Evolutionary conservation across 106 monocot genomes (phyloP).

Genomic region (Dendrobium catenatum): DNA sequence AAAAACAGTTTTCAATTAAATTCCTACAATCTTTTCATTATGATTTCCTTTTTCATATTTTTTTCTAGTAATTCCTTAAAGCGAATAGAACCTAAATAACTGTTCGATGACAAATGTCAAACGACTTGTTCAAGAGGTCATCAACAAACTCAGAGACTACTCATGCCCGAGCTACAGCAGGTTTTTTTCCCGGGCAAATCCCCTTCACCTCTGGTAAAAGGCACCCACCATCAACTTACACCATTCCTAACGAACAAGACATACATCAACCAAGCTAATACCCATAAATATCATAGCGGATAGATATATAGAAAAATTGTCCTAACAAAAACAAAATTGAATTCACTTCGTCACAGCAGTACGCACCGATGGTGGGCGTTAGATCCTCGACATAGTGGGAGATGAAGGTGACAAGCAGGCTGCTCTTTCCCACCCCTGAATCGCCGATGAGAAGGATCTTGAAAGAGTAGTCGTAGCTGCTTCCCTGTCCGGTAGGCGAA

Average conservation of each 20-base stretch:
- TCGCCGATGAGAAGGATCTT: conserved; percentile 63
- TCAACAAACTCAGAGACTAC: not conserved
- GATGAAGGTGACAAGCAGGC: conserved; percentile 50
- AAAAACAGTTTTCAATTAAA: not conserved
- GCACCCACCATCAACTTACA: too few relatives aligned
- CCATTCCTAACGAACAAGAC: not conserved
- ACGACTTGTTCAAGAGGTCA: not conserved
- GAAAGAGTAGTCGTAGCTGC: conserved; percentile 40
- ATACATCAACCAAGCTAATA: not conserved
- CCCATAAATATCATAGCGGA: not conserved
- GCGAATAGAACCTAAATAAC: not conserved
- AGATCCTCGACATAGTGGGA: conserved; percentile 21
- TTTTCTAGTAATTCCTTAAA: not conserved
- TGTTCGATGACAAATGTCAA: not conserved
- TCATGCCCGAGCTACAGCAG: not conserved
- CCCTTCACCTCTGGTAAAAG: not conserved
- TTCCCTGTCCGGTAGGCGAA: conserved; percentile 11
- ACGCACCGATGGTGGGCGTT: conserved; percentile 2
- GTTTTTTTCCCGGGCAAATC: not conserved
- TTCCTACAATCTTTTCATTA: not conserved
- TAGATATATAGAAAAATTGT: not conserved
- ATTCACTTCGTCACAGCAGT: not conserved
- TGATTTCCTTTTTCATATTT: not conserved
- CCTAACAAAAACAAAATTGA: not conserved
- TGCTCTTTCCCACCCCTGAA: conserved; percentile 63